Conservation (phyloP, 441 rosid genomes). For the Hura crepitans region DNA sequence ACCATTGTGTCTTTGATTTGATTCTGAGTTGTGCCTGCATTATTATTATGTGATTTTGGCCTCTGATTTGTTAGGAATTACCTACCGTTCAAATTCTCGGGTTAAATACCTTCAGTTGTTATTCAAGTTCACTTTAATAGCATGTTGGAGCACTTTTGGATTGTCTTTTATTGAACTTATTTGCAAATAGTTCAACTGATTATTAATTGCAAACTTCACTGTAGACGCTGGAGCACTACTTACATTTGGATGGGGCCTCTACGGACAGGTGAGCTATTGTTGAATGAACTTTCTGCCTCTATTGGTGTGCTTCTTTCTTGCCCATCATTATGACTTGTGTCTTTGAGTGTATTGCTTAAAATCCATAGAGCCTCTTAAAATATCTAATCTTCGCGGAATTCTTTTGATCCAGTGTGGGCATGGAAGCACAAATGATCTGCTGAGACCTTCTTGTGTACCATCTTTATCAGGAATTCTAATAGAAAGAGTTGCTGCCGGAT, state of each 20-base stretch:
- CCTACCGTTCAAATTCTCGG: not conserved
- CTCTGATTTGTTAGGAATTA: not conserved
- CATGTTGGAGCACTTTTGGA: not conserved
- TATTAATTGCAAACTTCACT: not conserved
- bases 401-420: constrained; percentile 59
- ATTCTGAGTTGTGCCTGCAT: constrained; percentile 2
- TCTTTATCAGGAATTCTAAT: constrained; percentile 39
- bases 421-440: constrained; percentile 59
- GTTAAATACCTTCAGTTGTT: not conserved
- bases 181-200: not conserved
- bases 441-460: constrained; percentile 57
- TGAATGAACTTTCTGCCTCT: not conserved
- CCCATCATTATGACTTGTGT: not conserved
- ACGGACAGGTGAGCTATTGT: constrained; percentile 74
- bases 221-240: constrained; percentile 84
- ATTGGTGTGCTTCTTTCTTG: not conserved
- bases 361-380: not conserved
- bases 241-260: constrained; percentile 94
- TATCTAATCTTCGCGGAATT: not conserved
- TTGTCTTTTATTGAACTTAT: not conserved
- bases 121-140: not conserved
- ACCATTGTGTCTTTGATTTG: not conserved
- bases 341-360: not conserved
- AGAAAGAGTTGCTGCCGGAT: constrained; percentile 49
- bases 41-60: not conserved